Percentiles rank a stretch among this genome's conserved stretches.
These are phyloP conservation scores for Favolaschia claudopus DNA, from an alignment of 768 basidiomycete genomes.

Conservation along the genomic window DNA sequence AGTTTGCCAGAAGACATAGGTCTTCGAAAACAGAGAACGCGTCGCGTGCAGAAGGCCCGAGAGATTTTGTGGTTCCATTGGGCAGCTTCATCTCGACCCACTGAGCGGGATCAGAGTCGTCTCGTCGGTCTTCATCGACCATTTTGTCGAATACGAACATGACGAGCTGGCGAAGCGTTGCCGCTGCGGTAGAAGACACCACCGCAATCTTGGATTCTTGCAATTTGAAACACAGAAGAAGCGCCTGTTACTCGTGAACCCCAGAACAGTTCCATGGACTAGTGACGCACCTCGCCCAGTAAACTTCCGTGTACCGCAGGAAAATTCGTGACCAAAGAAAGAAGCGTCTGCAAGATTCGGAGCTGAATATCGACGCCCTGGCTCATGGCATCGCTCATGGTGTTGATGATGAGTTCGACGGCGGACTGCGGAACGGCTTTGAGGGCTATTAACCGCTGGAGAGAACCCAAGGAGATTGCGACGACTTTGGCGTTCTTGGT, in stretches of 20 bases:
- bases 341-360: constrained; percentile 89
- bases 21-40: constrained; percentile 92
- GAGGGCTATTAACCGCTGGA: constrained; percentile 89
- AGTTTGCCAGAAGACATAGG: constrained; percentile 86
- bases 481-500: constrained; percentile 95
- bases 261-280: no score
- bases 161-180: constrained; percentile 92
- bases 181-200: constrained; percentile 96
- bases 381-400: constrained; percentile 86
- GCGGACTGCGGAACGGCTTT: constrained; percentile 84
- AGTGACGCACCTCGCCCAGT: constrained; percentile 75
- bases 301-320: constrained; percentile 79
- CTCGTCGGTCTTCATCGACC: constrained; percentile 72
- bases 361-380: constrained; percentile 98
- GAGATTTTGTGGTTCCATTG: constrained; percentile 65
- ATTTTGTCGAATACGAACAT: constrained; percentile 99
- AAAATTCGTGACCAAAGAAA: constrained; percentile 91
- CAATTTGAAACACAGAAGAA: constrained; percentile 93
- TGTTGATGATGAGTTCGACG: constrained; percentile 81
- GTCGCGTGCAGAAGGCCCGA: constrained; percentile 83
- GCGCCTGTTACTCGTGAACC: constrained; percentile 58
- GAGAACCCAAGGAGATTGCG: constrained; percentile 87
- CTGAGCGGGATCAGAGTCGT: constrained; percentile 40
- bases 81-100: constrained; percentile 64
- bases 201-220: constrained; percentile 96